Evolutionary conservation across 495 filamentous ascomycete genomes (phyloP).

Genomic region (Terfezia boudieri): DNA sequence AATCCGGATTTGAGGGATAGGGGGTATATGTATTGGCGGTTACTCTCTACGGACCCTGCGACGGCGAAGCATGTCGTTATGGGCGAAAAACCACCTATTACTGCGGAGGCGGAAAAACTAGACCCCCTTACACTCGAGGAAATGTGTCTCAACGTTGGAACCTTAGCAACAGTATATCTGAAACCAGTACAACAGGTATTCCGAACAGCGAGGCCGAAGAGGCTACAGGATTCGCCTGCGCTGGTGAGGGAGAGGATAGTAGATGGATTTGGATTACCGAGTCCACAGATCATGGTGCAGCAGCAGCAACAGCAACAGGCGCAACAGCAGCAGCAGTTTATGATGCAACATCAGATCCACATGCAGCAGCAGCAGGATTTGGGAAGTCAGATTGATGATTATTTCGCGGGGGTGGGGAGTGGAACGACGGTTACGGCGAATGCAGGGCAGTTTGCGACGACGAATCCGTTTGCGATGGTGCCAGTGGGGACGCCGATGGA

Average conservation of each 20-base stretch:
- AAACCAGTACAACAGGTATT: slow-evolving; percentile 98
- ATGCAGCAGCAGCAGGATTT: background rate
- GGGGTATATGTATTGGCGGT: slow-evolving; percentile 98
- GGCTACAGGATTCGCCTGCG: slow-evolving; percentile 58
- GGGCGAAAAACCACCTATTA: slow-evolving; percentile 93
- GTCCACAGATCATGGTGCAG: slow-evolving; percentile 26
- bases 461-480: background rate
- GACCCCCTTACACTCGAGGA: slow-evolving; percentile 85
- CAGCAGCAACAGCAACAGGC: slow-evolving; percentile 3
- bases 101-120: slow-evolving; percentile 83
- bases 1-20: slow-evolving; percentile 90
- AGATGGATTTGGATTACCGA: slow-evolving; percentile 27
- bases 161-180: slow-evolving; percentile 86
- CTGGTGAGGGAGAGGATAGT: slow-evolving; percentile 45
- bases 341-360: background rate
- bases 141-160: slow-evolving; percentile 91
- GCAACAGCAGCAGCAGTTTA: slow-evolving; percentile 2
- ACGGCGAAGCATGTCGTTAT: slow-evolving; percentile 76
- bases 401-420: background rate
- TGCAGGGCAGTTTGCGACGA: background rate
- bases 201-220: slow-evolving; percentile 58
- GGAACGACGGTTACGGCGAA: background rate
- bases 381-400: background rate
- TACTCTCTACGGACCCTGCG: slow-evolving; percentile 81
- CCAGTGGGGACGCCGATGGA: too few relatives aligned